phyloP scores from a whole-genome alignment of 345 rosid genomes.

The Turritis glabra region DNA sequence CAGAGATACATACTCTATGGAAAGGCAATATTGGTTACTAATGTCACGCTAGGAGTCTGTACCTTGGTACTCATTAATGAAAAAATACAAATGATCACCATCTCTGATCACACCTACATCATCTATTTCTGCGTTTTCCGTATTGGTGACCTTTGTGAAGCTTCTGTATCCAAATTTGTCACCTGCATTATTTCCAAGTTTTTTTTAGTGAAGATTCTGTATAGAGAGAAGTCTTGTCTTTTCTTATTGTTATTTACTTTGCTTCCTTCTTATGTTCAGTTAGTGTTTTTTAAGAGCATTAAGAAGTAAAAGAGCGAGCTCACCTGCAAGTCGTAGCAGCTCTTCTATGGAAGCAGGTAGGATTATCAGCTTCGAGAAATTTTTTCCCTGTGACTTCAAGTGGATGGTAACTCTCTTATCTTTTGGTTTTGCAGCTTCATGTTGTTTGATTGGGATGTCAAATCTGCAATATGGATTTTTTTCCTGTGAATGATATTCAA shows the following conservation, averaged over 20 bases:
- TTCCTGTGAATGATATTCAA: conserved; percentile 30
- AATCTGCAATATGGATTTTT: conserved; percentile 34
- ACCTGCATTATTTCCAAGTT: conserved; percentile 47
- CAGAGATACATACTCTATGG: conserved; percentile 1
- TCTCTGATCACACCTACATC: conserved; percentile 80
- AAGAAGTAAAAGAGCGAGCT: conserved; percentile 41
- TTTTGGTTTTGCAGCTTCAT: conserved; percentile 18
- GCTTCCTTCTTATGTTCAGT: background rate
- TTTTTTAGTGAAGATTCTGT: background rate
- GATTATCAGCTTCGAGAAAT: conserved; percentile 60
- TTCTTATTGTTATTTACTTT: background rate
- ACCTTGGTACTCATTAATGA: conserved; percentile 13
- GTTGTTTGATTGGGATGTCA: conserved; percentile 23
- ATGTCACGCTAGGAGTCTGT: conserved; percentile 4
- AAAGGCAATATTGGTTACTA: conserved; percentile 3
- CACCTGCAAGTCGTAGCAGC: conserved; percentile 78
- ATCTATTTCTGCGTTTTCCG: conserved; percentile 85
- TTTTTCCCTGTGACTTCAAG: conserved; percentile 46
- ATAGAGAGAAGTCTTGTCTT: background rate
- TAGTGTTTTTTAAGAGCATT: background rate
- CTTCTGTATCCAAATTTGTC: conserved; percentile 63
- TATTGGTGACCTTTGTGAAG: conserved; percentile 54
- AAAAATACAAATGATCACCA: conserved; percentile 88
- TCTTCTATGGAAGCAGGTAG: conserved; percentile 79
- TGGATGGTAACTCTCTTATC: conserved; percentile 79